Base-by-base conservation (phyloP, 805 yeast species). In the Kodamaea hsintzibuensis region DNA sequence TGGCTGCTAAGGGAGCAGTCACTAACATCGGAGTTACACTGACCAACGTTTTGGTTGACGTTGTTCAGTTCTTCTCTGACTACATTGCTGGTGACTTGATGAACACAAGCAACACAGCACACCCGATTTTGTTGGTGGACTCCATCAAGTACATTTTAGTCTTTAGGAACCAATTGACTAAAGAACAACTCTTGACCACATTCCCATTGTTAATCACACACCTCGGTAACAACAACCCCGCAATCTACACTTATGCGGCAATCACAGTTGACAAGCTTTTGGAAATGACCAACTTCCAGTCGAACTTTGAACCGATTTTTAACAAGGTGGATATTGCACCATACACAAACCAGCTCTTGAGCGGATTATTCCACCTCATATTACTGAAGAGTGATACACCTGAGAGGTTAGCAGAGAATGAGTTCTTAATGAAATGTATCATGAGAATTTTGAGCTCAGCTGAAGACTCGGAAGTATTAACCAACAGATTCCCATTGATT, bases 331-430 rank as follows among this genome's bases (percentile, higher is more conserved):
- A 95, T 69, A 76, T 96, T 18, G 79, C 83, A 33, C 82, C 86
- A 1, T 74, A 69, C 53, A 78, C 83, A 1, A 79, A 82, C 57
- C 83, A 83, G 25, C 70, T 93, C 44, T 73, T 93, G 49, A 79
- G 79, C 38, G 85, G 82, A 55, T 74, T 93, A 45, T 88, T 95
- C 61, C 73, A 79, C 38, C 77, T 90, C 47, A 86, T 93, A 47
- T 74, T 86, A 53, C 51, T 62, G 37, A 58, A 63, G 46, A 78
- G 82, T 8, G 68, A 74, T 2, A 73, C 90, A 0, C 98, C 98
- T 0, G 98, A 91, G 67, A 93, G 91, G 65, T 74, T 96, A 50
- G 91, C 98, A 0, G 98, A 95, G 66, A 95, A 95, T 69, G 99
- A 95, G 66, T 95, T 90, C 66, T 77, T 95, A 65, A 89, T 95